A percentile compares a stretch with the other conserved stretches of the same genome.
phyloP scores from a whole-genome alignment of 352 stramenopile genomes.

The Phytophthora citrophthora region DNA sequence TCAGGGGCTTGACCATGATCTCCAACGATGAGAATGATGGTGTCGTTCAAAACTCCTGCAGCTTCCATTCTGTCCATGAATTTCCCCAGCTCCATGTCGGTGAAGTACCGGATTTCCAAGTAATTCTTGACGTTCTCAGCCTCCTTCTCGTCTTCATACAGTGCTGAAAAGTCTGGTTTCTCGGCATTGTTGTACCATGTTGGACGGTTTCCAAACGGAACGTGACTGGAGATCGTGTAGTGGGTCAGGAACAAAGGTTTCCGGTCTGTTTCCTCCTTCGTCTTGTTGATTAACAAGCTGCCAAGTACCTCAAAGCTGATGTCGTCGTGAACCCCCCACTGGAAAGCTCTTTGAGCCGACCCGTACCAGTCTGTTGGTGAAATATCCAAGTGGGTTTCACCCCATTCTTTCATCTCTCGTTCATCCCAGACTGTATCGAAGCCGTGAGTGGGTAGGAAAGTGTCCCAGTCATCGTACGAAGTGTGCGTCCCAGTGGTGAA shows the following conservation, averaged over 20 bases:
- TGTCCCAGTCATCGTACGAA: neutral
- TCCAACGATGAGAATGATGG: constrained; percentile 53
- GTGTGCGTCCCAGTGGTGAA: constrained; percentile 7
- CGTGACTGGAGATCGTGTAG: constrained; percentile 66
- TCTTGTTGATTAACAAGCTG: constrained; percentile 54
- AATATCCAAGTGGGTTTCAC: constrained; percentile 7
- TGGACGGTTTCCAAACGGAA: constrained; percentile 34
- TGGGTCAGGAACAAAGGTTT: constrained; percentile 54
- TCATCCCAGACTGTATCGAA: constrained; percentile 3
- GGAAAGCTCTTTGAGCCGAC: neutral
- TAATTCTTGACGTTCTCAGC: constrained; percentile 39
- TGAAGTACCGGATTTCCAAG: constrained; percentile 56
- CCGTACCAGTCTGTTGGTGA: neutral
- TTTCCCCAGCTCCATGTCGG: constrained; percentile 46
- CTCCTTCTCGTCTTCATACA: constrained; percentile 38
- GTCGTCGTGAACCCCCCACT: constrained; percentile 61
- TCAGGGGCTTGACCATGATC: constrained; percentile 54
- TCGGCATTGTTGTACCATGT: constrained; percentile 39
- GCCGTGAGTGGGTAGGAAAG: constrained; percentile 4
- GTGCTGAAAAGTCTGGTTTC: constrained; percentile 43
- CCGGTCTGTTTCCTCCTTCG: constrained; percentile 28
- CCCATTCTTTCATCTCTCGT: constrained; percentile 5
- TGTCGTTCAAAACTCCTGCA: constrained; percentile 50
- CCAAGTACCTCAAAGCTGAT: constrained; percentile 48
- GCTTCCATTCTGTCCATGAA: constrained; percentile 56